Evolutionary conservation across 345 rosid species (phyloP), one percentile per base, ranked within the genome.

Genomic region (Arabis hirsuta): DNA sequence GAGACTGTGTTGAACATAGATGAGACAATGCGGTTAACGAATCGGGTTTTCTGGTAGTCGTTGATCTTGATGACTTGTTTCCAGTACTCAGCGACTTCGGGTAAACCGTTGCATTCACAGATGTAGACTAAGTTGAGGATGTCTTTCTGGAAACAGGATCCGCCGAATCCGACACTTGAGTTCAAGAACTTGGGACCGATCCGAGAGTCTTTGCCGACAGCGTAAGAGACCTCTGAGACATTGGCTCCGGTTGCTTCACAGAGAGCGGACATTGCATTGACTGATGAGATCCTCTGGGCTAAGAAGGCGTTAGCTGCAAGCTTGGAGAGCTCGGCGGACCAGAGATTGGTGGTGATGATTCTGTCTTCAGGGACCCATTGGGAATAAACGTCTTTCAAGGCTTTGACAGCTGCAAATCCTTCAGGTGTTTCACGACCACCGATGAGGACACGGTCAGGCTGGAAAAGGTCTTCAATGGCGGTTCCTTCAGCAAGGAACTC

Each of bases 401-500:
- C 86, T 53, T 84, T 70, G 39, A 89, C 83, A 1, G 96, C 97
- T 79, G 81, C 83, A 51, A 84, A 84, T n/a, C 97, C 97, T 69
- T 86, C 96, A 22, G 92, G 82, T 9, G 96, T 92, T 71, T 92
- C 97, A 83, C 97, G 82, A 22, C 97, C 97, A 44, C 97, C 96
- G 13, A 91, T 91, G 5, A 91, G 96, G 38, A 89, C 97, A 39
- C 96, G 87, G 72, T 91, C 97, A 1, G 97, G 97, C 4, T 73
- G 51, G 69, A 87, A 77, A 65, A 91, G 89, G 71, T 91, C 97
- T 16, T 74, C 63, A 38, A 89, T 87, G 14, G 97, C 97, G 48
- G 97, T 91, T 78, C 97, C 97, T 76, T 91, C 97, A 4, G 97
- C 97, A 77, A 91, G 97, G 74, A 91, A 91, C 84, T 91, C 97